These are phyloP conservation scores for Rhizoclosmatium globosum DNA, from an alignment of 192 early-diverging fungal genomes.

Conservation along the genomic window DNA sequence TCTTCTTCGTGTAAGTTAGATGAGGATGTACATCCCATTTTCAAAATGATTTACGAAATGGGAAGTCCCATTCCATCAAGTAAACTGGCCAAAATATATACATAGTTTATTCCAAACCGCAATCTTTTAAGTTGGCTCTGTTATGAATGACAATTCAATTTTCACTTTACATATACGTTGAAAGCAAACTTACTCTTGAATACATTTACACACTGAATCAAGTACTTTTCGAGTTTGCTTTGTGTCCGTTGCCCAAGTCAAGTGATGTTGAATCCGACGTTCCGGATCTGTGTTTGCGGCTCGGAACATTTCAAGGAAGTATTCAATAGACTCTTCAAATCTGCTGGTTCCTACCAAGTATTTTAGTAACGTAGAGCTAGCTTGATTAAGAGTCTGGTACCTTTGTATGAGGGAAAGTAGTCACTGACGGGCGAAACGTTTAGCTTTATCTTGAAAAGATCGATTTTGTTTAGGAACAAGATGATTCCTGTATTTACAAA, in stretches of 20 bases:
- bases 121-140: too few relatives aligned
- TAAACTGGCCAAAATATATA: too few relatives aligned
- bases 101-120: too few relatives aligned
- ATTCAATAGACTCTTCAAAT: slow-evolving; percentile 49
- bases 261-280: slow-evolving; percentile 54
- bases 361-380: slow-evolving; percentile 84
- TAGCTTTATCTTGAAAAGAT: slow-evolving; percentile 64
- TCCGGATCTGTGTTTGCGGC: slow-evolving; percentile 43
- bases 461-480: slow-evolving; percentile 72
- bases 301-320: slow-evolving; percentile 48
- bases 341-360: slow-evolving; percentile 60
- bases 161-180: too few relatives aligned
- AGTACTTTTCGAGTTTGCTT: slow-evolving; percentile 59
- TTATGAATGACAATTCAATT: too few relatives aligned
- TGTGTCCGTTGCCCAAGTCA: slow-evolving; percentile 68
- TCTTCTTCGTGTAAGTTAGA: slow-evolving; percentile 76
- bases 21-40: background rate
- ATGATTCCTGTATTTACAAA: slow-evolving; percentile 59
- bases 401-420: background rate
- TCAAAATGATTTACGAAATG: background rate
- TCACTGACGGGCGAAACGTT: slow-evolving; percentile 29
- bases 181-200: slow-evolving; percentile 5
- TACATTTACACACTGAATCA: slow-evolving; percentile 31
- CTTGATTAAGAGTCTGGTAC: slow-evolving; percentile 37
- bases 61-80: too few relatives aligned